A percentile compares a stretch with the other conserved stretches of the same genome.
These are phyloP conservation scores for Ochetophila trinervis DNA, from an alignment of 306 rosid species.

Conservation along the genomic window DNA sequence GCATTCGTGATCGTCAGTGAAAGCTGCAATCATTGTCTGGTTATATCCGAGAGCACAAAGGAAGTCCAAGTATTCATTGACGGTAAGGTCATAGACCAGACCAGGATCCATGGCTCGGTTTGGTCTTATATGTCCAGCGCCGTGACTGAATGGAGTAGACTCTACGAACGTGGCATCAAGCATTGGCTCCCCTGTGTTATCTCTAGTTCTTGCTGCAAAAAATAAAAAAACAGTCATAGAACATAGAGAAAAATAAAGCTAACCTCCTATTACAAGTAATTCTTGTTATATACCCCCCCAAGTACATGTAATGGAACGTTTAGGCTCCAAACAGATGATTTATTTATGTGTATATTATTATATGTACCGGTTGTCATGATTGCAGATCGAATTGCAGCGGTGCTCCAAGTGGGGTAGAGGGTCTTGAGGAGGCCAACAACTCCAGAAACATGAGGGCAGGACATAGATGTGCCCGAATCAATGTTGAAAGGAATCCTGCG, in stretches of 20 bases:
- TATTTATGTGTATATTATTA: no score
- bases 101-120: conserved; percentile 75
- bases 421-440: conserved; percentile 64
- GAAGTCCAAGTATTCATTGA: conserved; percentile 53
- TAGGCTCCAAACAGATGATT: no score
- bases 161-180: conserved; percentile 27
- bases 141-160: conserved; percentile 45
- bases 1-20: conserved; percentile 31
- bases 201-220: conserved; percentile 48
- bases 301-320: no score
- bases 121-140: conserved; percentile 68
- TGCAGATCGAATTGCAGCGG: conserved; percentile 62
- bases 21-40: conserved; percentile 15
- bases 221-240: not conserved
- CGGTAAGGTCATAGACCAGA: conserved; percentile 57
- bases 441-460: conserved; percentile 80
- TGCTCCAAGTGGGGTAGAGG: conserved; percentile 59
- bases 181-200: conserved; percentile 46
- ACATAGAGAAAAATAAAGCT: not conserved
- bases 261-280: no score
- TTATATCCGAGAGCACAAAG: conserved; percentile 55
- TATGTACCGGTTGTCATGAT: conserved; percentile 57
- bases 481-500: conserved; percentile 46
- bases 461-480: conserved; percentile 79
- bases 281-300: no score